Evolutionary conservation across 2,329 filamentous ascomycete species (phyloP), one percentile per base, ranked within the genome.

Genomic region (Nigrograna mackinnonii): DNA sequence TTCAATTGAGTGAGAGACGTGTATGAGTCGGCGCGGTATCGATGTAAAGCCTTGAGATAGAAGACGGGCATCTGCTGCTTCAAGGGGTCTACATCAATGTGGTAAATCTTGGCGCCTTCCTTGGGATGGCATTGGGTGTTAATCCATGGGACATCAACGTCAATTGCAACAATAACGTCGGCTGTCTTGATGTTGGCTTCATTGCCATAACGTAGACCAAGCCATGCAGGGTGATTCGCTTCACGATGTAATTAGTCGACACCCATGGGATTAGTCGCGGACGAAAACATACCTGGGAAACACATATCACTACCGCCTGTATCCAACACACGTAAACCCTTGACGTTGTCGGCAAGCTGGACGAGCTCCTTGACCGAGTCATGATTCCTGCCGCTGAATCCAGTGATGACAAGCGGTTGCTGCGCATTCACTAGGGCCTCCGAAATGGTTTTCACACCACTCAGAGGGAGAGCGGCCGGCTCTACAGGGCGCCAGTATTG

Each of bases 91-190:
- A 81, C 73, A 52, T 87, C 85, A 37, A 87, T 72, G 53, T 87
- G 84, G 43, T 81, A 78, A 49, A 87, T 80, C 45, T 76, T 81
- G 2, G 83, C 78, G 5, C 72, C 68, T 2, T 72, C 65, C 3
- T 72, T 75, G 0, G 84, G 84, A 34, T 77, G 76, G 68, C 79
- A 84, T 47, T 83, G 82, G 0, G 89, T 94, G n/a, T 86, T 84
- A 41, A 96, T 91, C 90, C 91, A 96, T 0, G 91, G 91, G 0
- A 96, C 90, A 60, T 96, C 91, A 50, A 90, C 95, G 67, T 96
- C 87, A 18, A 95, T 62, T 2, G 96, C 85, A 1, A 96, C 54
- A 45, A 96, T 95, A 9, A 90, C 81, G 64, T 96, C 92, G 0
- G 91, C 89, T 0, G 82, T 82, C 44, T 77, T 79, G 62, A 96